These are phyloP conservation scores for Penicillium taxi DNA, from an alignment of 495 filamentous ascomycete genomes.

Conservation along the genomic window DNA sequence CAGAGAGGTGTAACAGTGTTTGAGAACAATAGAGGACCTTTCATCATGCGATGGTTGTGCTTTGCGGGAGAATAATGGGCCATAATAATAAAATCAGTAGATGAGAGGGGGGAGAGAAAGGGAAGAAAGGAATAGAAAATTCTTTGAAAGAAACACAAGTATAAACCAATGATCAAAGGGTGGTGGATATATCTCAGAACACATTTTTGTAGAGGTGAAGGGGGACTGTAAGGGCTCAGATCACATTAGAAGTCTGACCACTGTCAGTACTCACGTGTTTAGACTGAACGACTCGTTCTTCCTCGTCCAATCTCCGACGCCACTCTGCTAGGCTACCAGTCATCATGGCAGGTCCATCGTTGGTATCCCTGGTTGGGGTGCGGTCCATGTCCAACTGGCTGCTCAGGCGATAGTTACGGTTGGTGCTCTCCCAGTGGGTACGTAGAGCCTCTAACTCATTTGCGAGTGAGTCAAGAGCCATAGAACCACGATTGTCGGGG, in stretches of 20 bases:
- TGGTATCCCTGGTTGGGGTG: slow-evolving; percentile 47
- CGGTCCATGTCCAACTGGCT: slow-evolving; percentile 79
- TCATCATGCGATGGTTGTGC: slow-evolving; percentile 19
- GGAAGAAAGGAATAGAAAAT: slow-evolving; percentile 8
- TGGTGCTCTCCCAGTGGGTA: slow-evolving; percentile 89
- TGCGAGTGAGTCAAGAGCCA: slow-evolving; percentile 85
- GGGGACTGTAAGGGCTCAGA: slow-evolving; percentile 16
- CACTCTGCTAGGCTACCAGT: slow-evolving; percentile 67
- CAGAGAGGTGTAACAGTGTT: not conserved
- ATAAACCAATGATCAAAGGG: slow-evolving; percentile 18
- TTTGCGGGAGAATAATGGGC: slow-evolving; percentile 11
- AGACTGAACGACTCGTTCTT: slow-evolving; percentile 36
- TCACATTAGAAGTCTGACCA: slow-evolving; percentile 26
- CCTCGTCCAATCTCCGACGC: slow-evolving; percentile 63
- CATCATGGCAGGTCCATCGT: slow-evolving; percentile 40
- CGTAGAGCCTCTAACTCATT: slow-evolving; percentile 84
- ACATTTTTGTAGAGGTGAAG: slow-evolving; percentile 20
- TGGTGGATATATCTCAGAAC: slow-evolving; percentile 21
- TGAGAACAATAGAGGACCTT: slow-evolving; percentile 4
- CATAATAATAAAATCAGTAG: too few relatives aligned
- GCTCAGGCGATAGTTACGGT: slow-evolving; percentile 84
- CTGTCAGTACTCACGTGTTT: slow-evolving; percentile 21
- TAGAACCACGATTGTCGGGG: slow-evolving; percentile 61
- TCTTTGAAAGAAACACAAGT: too few relatives aligned
- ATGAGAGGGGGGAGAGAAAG: too few relatives aligned